Conservation (phyloP, 257 asterid genomes). For the Parsonsia alboflavescens region DNA sequence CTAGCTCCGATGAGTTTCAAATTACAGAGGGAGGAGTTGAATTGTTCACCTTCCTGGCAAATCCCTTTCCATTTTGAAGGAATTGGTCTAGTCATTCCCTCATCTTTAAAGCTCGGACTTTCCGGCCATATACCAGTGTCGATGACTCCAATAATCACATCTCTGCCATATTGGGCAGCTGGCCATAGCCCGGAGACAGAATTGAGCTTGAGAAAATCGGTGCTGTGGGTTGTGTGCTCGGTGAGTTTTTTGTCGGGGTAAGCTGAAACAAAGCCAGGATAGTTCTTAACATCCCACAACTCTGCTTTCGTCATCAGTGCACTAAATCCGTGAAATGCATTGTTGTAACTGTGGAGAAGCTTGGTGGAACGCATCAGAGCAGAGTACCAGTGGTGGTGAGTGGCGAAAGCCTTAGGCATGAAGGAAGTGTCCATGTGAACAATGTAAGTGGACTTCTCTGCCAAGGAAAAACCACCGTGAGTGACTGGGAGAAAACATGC, state of each 20-base stretch:
- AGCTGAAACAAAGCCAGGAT: slow-evolving; percentile 38
- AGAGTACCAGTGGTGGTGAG: slow-evolving; percentile 23
- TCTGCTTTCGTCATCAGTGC: slow-evolving; percentile 33
- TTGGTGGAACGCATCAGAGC: not conserved
- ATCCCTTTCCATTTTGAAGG: slow-evolving; percentile 8
- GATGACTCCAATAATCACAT: slow-evolving; percentile 40
- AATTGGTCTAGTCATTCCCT: slow-evolving; percentile 33
- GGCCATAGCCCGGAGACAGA: slow-evolving; percentile 44
- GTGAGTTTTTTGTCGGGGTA: slow-evolving; percentile 27
- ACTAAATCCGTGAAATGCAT: slow-evolving; percentile 44
- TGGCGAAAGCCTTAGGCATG: slow-evolving; percentile 22
- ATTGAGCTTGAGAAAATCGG: slow-evolving; percentile 37
- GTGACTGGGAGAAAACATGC: not conserved
- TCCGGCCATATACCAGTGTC: slow-evolving; percentile 57
- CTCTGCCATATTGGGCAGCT: slow-evolving; percentile 37
- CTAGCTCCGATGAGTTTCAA: slow-evolving; percentile 46
- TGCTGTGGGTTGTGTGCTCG: slow-evolving; percentile 47
- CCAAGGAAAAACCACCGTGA: not conserved
- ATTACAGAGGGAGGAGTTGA: slow-evolving; percentile 43
- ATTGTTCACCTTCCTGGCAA: slow-evolving; percentile 36
- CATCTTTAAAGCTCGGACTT: slow-evolving; percentile 37
- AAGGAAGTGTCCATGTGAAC: slow-evolving; percentile 17
- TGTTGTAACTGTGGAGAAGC: slow-evolving; percentile 30
- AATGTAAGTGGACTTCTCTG: slow-evolving; percentile 20
- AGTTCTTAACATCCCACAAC: slow-evolving; percentile 20